Evolutionary conservation across 768 basidiomycete species (phyloP).

Genomic region (Termitomyces bulborhizus): DNA sequence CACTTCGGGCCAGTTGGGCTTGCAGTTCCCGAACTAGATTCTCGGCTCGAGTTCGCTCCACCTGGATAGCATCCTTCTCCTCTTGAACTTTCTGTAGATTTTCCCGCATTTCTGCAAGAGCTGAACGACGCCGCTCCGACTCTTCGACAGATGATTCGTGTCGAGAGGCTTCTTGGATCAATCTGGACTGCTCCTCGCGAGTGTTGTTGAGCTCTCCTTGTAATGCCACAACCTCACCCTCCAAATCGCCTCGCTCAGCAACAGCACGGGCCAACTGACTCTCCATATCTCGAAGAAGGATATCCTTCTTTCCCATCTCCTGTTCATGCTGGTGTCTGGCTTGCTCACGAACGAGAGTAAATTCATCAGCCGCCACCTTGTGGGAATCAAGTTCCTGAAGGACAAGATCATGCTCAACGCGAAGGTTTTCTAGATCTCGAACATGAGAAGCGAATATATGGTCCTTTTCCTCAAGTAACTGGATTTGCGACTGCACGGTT

Average conservation of each 20-base stretch:
- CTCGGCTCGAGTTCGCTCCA: slow-evolving; percentile 68
- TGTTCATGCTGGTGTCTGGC: slow-evolving; percentile 36
- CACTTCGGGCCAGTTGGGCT: slow-evolving; percentile 58
- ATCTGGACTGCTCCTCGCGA: slow-evolving; percentile 51
- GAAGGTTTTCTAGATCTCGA: slow-evolving; percentile 40
- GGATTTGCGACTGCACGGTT: background rate
- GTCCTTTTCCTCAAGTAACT: slow-evolving; percentile 40
- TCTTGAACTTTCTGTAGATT: slow-evolving; percentile 74
- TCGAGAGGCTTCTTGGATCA: slow-evolving; percentile 68
- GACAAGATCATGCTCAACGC: slow-evolving; percentile 43
- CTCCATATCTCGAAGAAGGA: slow-evolving; percentile 40
- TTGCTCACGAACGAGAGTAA: slow-evolving; percentile 40
- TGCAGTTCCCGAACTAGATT: slow-evolving; percentile 72
- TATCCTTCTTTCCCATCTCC: slow-evolving; percentile 44
- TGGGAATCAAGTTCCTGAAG: slow-evolving; percentile 55
- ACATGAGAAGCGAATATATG: slow-evolving; percentile 38
- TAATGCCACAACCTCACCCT: slow-evolving; percentile 42
- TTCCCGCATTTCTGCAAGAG: slow-evolving; percentile 72
- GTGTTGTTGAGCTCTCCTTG: slow-evolving; percentile 55
- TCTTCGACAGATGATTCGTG: slow-evolving; percentile 70
- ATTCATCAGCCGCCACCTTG: slow-evolving; percentile 46
- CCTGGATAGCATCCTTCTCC: slow-evolving; percentile 72
- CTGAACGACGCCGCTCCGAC: slow-evolving; percentile 70
- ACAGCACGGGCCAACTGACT: slow-evolving; percentile 40
- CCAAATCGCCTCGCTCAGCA: slow-evolving; percentile 38